Evolutionary conservation across 2,329 filamentous ascomycete genomes (phyloP).

Genomic region (Hypocreales sp.): DNA sequence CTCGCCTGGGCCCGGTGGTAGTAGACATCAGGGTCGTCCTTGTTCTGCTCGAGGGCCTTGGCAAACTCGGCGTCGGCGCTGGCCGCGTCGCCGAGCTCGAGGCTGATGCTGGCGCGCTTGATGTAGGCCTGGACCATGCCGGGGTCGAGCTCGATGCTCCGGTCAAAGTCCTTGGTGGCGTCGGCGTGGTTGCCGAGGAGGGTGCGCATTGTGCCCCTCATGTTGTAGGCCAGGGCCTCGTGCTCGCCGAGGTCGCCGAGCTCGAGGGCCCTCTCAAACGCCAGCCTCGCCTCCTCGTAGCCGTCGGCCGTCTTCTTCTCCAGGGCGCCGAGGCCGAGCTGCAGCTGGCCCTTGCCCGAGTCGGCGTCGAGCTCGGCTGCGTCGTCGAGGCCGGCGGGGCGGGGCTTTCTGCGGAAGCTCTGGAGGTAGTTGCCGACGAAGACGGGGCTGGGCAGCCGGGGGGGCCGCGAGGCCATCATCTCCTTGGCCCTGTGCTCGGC

Average conservation of each 20-base stretch:
- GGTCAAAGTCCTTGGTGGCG: constrained; percentile 74
- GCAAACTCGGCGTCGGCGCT: constrained; percentile 79
- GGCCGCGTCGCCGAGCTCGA: constrained; percentile 82
- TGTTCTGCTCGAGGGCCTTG: constrained; percentile 69
- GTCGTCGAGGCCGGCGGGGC: constrained; percentile 72
- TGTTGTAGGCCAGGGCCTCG: constrained; percentile 88
- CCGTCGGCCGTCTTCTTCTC: constrained; percentile 77
- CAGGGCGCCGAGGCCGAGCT: constrained; percentile 67
- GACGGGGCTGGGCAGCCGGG: constrained; percentile 85
- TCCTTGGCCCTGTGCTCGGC: constrained; percentile 86
- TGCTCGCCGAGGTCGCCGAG: constrained; percentile 63
- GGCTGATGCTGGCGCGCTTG: constrained; percentile 94
- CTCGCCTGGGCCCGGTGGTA: constrained; percentile 97
- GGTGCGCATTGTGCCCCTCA: constrained; percentile 92
- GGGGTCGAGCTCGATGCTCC: constrained; percentile 82
- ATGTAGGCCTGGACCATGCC: constrained; percentile 91
- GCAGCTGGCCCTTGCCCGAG: constrained; percentile 72
- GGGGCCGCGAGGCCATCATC: constrained; percentile 71
- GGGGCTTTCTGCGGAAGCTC: constrained; percentile 77
- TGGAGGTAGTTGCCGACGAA: constrained; percentile 98
- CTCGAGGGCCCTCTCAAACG: constrained; percentile 81
- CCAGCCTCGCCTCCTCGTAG: constrained; percentile 73
- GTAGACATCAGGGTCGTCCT: constrained; percentile 88
- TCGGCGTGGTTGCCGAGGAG: constrained; percentile 75
- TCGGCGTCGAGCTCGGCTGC: constrained; percentile 61